These are phyloP conservation scores for Macadamia tetraphylla DNA, from an alignment of 164 flowering plant genomes.

Conservation along the genomic window DNA sequence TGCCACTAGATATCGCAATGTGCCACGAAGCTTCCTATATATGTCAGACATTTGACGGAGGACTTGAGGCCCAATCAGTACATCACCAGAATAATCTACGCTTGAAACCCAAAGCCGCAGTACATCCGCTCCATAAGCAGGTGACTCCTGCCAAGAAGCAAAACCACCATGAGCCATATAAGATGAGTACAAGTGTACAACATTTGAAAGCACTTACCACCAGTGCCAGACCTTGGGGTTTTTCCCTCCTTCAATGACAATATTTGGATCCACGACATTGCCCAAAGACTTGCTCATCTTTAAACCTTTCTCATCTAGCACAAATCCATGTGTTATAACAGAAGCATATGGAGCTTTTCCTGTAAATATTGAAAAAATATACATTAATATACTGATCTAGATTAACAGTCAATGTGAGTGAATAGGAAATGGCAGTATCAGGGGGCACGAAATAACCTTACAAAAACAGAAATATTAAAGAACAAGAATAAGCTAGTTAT, in stretches of 20 bases:
- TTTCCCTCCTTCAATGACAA: slow-evolving; percentile 85
- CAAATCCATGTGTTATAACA: slow-evolving; percentile 97
- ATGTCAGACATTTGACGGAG: slow-evolving; percentile 96
- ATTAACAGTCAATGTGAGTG: not conserved
- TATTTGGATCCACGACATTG: slow-evolving; percentile 89
- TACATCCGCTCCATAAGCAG: slow-evolving; percentile 93
- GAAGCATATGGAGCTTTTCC: slow-evolving; percentile 85
- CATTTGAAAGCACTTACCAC: not conserved
- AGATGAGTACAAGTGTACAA: not conserved
- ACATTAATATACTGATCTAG: not conserved
- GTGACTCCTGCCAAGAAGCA: slow-evolving; percentile 57
- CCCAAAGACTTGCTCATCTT: slow-evolving; percentile 99
- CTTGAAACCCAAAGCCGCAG: slow-evolving; percentile 98
- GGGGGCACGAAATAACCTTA: too few relatives aligned
- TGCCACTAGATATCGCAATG: slow-evolving; percentile 78
- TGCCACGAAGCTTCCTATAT: slow-evolving; percentile 89
- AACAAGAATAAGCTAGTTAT: too few relatives aligned
- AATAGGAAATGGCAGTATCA: too few relatives aligned
- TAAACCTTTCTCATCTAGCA: slow-evolving; percentile 88
- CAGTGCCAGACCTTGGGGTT: slow-evolving; percentile 50
- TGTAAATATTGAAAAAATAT: slow-evolving; percentile 23
- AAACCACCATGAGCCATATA: slow-evolving; percentile 6
- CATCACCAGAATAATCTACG: slow-evolving; percentile 95
- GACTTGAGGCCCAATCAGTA: slow-evolving; percentile 78
- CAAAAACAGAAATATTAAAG: too few relatives aligned